phyloP scores from a whole-genome alignment of 192 early-diverging fungal genomes.

The Backusella tuberculispora region DNA sequence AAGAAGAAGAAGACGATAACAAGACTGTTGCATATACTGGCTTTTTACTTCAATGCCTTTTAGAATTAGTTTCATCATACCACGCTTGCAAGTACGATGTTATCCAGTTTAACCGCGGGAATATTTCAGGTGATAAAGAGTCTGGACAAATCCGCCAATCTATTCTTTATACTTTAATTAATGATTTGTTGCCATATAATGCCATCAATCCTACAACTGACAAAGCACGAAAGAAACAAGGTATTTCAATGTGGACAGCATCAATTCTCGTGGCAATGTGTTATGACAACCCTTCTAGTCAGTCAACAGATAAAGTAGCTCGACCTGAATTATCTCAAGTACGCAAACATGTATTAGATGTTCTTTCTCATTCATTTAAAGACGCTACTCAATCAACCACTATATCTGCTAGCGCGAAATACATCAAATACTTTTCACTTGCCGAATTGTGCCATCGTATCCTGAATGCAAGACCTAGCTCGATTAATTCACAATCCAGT shows the following conservation, averaged over 20 bases:
- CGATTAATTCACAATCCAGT: conserved; percentile 44
- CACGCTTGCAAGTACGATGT: conserved; percentile 76
- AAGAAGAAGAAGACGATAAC: background rate
- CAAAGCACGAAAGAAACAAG: conserved; percentile 56
- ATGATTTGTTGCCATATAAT: conserved; percentile 66
- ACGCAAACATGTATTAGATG: conserved; percentile 69
- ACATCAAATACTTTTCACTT: conserved; percentile 69
- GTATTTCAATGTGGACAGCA: conserved; percentile 68
- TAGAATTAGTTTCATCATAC: conserved; percentile 86
- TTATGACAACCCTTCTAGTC: conserved; percentile 41
- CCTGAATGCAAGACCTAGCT: conserved; percentile 54
- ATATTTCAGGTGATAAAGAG: conserved; percentile 44
- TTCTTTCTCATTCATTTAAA: conserved; percentile 62
- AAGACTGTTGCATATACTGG: conserved; percentile 52
- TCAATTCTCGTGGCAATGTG: conserved; percentile 65
- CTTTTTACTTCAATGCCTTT: conserved; percentile 84
- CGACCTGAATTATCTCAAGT: conserved; percentile 60
- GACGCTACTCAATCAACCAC: conserved; percentile 53
- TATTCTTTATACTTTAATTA: conserved; percentile 63
- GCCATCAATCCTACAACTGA: conserved; percentile 49
- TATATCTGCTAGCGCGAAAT: conserved; percentile 53
- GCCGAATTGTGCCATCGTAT: conserved; percentile 72
- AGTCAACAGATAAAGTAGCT: conserved; percentile 53
- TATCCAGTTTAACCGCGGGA: conserved; percentile 53
- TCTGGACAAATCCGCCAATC: conserved; percentile 44